Evolutionary conservation across 371 early-diverging fungal genomes (phyloP).

Genomic region (Mortierella sp.): DNA sequence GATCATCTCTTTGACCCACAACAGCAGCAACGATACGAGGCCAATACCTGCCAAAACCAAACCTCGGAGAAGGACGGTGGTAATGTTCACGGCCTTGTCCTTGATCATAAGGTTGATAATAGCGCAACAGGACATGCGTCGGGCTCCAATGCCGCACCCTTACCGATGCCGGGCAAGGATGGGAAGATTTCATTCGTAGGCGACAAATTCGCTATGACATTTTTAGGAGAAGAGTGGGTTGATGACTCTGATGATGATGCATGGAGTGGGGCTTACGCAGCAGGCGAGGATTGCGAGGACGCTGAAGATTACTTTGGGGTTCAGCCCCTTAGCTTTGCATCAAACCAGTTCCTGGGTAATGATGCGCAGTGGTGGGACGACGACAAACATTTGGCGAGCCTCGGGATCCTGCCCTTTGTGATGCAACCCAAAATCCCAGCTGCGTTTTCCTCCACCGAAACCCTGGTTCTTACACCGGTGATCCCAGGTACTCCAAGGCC

Average conservation of each 20-base stretch:
- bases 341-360: neutral
- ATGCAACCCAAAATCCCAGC: conserved; percentile 27
- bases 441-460: conserved; percentile 24
- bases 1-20: conserved; percentile 20
- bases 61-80: no score
- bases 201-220: neutral
- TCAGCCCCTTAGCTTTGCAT: conserved; percentile 9
- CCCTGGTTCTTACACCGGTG: conserved; percentile 19
- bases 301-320: neutral
- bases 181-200: neutral
- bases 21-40: conserved; percentile 2
- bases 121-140: no score
- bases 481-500: neutral
- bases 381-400: conserved; percentile 11
- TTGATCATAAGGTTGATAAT: no score
- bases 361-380: conserved; percentile 20
- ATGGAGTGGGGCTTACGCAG: neutral
- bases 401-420: conserved; percentile 22
- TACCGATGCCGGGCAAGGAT: neutral
- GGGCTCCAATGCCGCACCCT: no score
- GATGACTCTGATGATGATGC: neutral
- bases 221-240: neutral
- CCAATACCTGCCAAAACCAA: neutral
- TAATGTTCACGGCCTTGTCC: no score
- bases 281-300: no score